Evolutionary conservation across 805 yeast species (phyloP).

Genomic region (Candida suzukii): DNA sequence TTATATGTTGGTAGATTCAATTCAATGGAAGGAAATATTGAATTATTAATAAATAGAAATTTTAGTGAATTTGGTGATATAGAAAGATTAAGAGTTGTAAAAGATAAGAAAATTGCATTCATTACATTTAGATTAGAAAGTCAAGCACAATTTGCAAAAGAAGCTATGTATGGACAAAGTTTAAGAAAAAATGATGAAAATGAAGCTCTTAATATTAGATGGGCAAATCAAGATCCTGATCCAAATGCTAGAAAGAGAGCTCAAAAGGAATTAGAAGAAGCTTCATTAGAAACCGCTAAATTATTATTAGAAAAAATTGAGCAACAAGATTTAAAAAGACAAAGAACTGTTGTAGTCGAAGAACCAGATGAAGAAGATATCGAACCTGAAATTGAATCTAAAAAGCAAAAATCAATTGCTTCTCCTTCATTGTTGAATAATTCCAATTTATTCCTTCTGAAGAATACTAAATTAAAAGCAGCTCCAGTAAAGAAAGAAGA

Average conservation of each 20-base stretch:
- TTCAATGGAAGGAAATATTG: slow-evolving; percentile 31
- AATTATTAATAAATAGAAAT: slow-evolving; percentile 33
- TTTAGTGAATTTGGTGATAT: slow-evolving; percentile 76
- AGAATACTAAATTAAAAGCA: slow-evolving; percentile 2
- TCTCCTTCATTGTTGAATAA: slow-evolving; percentile 1
- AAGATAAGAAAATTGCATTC: slow-evolving; percentile 67
- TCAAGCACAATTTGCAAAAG: slow-evolving; percentile 91
- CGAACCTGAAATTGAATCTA: not conserved
- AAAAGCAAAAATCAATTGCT: not conserved
- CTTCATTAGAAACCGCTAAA: slow-evolving; percentile 47
- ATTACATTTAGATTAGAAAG: slow-evolving; percentile 60
- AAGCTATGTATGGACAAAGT: slow-evolving; percentile 85
- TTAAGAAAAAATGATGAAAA: slow-evolving; percentile 40
- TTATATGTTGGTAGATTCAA: slow-evolving; percentile 62
- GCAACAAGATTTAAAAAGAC: slow-evolving; percentile 15
- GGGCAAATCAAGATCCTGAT: slow-evolving; percentile 90
- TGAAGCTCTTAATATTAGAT: slow-evolving; percentile 63
- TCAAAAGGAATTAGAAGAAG: slow-evolving; percentile 41
- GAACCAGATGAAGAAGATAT: slow-evolving; percentile 10
- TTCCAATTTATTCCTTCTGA: slow-evolving; percentile 5
- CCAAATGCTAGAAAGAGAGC: slow-evolving; percentile 52
- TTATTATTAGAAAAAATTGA: slow-evolving; percentile 28
- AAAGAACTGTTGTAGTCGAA: slow-evolving; percentile 19
- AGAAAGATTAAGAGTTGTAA: slow-evolving; percentile 55
- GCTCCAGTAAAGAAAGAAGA: not conserved